Evolutionary conservation across 257 asterid genomes (phyloP), one percentile per base, ranked within the genome.

Genomic region (Solanum chiquidenum): DNA sequence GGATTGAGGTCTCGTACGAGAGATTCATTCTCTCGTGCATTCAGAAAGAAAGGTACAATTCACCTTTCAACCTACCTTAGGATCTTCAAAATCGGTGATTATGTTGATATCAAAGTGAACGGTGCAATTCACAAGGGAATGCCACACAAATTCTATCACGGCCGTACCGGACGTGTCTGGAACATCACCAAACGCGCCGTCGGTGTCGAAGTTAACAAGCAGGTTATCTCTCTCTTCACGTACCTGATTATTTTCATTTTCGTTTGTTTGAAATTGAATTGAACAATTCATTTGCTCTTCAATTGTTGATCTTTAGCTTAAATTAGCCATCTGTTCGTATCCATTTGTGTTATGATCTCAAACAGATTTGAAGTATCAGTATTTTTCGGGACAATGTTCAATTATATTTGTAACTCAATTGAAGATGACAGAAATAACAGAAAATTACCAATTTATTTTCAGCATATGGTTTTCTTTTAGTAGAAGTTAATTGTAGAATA

Each of bases 161-260:
- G 94, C 31, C 94, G 94, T 68, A 92, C 94, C 1, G 94, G 94
- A 1, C 91, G 94, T 23, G 83, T 92, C 80, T 92, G 94, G 94
- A 92, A 92, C 58, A 62, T 92, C 77, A 92, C 94, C 37, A 92
- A 92, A 46, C 94, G 94, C 9, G 92, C 94, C 87, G 55, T 92
- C 34, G 94, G 92, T n/a, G 94, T 92, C 6, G 92, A 92, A 87
- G 89, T 92, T 77, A 92, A 92, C 87, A 92, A 92, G 73, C 93
- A 91, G 93, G 93, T 89, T 6, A 23, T 38, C 40, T 46, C 27
- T 55, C 25, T 82, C 52, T 9, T n/a, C 20, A 27, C 34, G 0
- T 66, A 66, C 18, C 35, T 27, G 74, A 68, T 68, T 1, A 12
- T 68, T 66, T 66, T 66, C 1, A 20, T 1, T 25, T 55, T 25